Evolutionary conservation across 2,329 filamentous ascomycete species (phyloP), one percentile per base, ranked within the genome.

Genomic region (Aspergillus sp.): DNA sequence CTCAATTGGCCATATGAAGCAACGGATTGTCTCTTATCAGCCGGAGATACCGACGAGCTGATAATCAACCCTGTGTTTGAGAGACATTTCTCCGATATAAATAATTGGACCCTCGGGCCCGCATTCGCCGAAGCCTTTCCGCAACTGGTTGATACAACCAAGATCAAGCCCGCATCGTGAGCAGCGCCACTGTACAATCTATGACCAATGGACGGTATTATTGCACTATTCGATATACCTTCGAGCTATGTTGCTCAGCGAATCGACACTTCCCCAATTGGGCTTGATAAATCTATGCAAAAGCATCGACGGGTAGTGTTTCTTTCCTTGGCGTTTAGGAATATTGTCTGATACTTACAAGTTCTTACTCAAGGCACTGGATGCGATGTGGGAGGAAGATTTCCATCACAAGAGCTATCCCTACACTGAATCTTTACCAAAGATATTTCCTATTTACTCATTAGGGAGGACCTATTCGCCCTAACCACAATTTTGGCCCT

Each of bases 41-140:
- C 76, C 1, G 72, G 74, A 0, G 78, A 79, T 38, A 74, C 74
- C 5, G 86, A 89, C 8, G 89, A 93, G 69, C 81, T 92, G 62
- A 83, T 91, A 65, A 92, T 97, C 65, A 96, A 95, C 66, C 92
- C 92, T 0, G 91, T 92, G 0, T 97, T 96, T 74, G 91, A 96
- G 77, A 83, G 87, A 43, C 93, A 97, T 74, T 72, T 97, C 53
- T 79, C 89, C 3, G 84, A 91, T 48, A 72, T 93, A 45, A 85
- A 88, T 62, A 96, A 96, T 71, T 97, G 93, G 93, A 90, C 87
- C 61, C 72, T 97, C 1, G 92, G 92, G 0, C 83, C 85, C 5
- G 81, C 82, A 1, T 95, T 95, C 75, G 83, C 84, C 23, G 82
- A 84, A 63, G 81, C 84, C 0, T 92, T 90, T 69, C 91, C 92